Conservation (phyloP, 345 rosid species). For the Eutrema yunnanense region DNA sequence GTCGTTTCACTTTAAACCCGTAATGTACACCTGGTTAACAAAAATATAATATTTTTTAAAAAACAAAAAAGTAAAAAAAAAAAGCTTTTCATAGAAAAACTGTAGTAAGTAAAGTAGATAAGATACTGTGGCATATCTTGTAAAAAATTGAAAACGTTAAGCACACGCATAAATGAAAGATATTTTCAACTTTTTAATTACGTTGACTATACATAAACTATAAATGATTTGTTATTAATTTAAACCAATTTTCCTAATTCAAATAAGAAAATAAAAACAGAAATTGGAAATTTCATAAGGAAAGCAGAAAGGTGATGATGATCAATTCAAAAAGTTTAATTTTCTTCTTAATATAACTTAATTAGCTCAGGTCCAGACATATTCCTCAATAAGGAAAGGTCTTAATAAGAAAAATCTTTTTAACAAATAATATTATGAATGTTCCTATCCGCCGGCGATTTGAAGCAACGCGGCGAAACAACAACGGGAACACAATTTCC, state of each 20-base stretch:
- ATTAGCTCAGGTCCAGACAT: background rate
- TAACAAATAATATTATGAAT: slow-evolving; percentile 9
- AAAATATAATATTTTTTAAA: no score
- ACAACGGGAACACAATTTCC: slow-evolving; percentile 37
- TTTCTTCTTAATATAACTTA: background rate
- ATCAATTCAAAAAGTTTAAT: background rate
- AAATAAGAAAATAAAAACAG: background rate
- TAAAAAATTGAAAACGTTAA: background rate
- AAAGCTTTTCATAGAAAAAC: no score
- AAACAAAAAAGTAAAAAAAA: no score
- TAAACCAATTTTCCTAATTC: background rate
- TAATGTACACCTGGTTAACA: no score
- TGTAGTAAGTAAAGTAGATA: no score
- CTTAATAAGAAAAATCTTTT: background rate
- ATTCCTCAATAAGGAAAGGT: background rate
- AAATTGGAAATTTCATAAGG: background rate
- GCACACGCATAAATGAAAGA: background rate
- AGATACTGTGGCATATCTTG: background rate
- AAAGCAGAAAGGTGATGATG: background rate
- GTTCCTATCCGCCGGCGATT: background rate
- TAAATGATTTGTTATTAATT: background rate
- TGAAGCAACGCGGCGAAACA: slow-evolving; percentile 43
- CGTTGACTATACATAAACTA: background rate
- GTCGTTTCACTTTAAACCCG: no score
- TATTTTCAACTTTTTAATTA: background rate